Evolutionary conservation across 2,329 filamentous ascomycete genomes (phyloP).

Genomic region (Aspergillus fructus): DNA sequence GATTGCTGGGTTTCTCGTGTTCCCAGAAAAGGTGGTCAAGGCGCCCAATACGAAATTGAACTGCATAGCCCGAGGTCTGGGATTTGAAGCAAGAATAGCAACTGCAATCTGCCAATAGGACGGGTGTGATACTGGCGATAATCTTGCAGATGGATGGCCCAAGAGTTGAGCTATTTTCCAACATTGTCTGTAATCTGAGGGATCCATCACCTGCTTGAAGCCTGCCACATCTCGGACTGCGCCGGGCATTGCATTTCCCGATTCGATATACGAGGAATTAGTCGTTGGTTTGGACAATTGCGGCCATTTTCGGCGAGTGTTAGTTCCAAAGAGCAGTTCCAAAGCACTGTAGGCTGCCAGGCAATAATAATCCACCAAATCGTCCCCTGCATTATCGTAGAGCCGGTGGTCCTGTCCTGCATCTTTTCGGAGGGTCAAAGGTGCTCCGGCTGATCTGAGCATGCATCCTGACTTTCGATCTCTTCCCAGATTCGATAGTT

Average conservation of each 20-base stretch:
- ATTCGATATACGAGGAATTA: no score
- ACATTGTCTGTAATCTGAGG: background rate
- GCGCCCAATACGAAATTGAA: background rate
- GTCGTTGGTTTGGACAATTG: no score
- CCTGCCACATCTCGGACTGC: background rate
- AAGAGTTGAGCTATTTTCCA: background rate
- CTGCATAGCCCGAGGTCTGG: background rate
- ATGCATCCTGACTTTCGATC: background rate
- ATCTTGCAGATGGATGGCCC: background rate
- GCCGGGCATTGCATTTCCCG: background rate
- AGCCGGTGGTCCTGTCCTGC: conserved; percentile 13
- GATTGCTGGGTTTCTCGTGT: background rate
- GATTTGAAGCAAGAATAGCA: background rate
- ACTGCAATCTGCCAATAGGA: background rate
- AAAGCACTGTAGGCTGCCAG: background rate
- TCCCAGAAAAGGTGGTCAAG: background rate
- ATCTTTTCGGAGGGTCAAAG: background rate
- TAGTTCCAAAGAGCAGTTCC: background rate
- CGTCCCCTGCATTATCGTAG: conserved; percentile 13
- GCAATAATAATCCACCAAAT: background rate
- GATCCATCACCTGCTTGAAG: background rate
- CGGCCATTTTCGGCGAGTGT: background rate
- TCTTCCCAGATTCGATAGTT: background rate
- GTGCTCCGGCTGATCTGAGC: background rate
- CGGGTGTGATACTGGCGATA: background rate